Evolutionary conservation across 495 filamentous ascomycete genomes (phyloP).

Genomic region (Friedmanniomyces simplex): DNA sequence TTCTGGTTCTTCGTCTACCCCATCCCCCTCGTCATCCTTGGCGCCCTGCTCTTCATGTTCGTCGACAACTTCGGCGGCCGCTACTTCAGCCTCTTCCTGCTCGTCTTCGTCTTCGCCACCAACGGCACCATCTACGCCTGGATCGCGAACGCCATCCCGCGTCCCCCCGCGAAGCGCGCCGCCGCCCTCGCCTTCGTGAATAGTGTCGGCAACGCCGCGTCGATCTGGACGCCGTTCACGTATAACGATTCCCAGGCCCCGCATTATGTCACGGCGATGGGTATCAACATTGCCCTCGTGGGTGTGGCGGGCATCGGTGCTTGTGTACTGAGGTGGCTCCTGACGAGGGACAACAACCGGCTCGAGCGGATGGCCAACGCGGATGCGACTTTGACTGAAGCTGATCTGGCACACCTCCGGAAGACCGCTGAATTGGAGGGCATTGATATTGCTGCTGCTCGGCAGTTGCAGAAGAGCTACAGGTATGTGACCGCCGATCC

Average conservation of each 20-base stretch:
- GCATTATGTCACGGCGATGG: slow-evolving; percentile 38
- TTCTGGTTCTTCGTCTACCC: slow-evolving; percentile 47
- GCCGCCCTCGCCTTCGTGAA: slow-evolving; percentile 48
- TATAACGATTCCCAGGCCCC: slow-evolving; percentile 33
- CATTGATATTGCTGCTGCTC: slow-evolving; percentile 38
- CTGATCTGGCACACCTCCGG: slow-evolving; percentile 36
- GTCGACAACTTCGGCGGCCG: slow-evolving; percentile 38
- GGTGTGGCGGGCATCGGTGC: slow-evolving; percentile 31
- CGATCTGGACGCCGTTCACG: slow-evolving; percentile 47
- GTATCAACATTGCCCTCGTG: slow-evolving; percentile 41
- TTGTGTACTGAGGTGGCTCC: slow-evolving; percentile 36
- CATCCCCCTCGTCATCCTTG: slow-evolving; percentile 40
- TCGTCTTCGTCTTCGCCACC: slow-evolving; percentile 45
- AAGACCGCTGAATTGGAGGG: slow-evolving; percentile 40
- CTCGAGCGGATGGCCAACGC: slow-evolving; percentile 39
- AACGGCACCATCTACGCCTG: slow-evolving; percentile 46
- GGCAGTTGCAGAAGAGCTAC: slow-evolving; percentile 40
- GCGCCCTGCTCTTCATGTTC: slow-evolving; percentile 43
- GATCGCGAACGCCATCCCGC: slow-evolving; percentile 43
- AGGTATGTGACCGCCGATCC: slow-evolving; percentile 38
- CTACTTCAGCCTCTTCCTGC: slow-evolving; percentile 46
- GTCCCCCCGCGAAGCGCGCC: slow-evolving; percentile 46
- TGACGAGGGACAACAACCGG: slow-evolving; percentile 37
- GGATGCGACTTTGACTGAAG: slow-evolving; percentile 33
- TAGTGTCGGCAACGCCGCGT: slow-evolving; percentile 42